A percentile compares a stretch with the other conserved stretches of the same genome.
Conservation (phyloP, 371 early-diverging fungal genomes). For the Saksenaea vasiformis region DNA sequence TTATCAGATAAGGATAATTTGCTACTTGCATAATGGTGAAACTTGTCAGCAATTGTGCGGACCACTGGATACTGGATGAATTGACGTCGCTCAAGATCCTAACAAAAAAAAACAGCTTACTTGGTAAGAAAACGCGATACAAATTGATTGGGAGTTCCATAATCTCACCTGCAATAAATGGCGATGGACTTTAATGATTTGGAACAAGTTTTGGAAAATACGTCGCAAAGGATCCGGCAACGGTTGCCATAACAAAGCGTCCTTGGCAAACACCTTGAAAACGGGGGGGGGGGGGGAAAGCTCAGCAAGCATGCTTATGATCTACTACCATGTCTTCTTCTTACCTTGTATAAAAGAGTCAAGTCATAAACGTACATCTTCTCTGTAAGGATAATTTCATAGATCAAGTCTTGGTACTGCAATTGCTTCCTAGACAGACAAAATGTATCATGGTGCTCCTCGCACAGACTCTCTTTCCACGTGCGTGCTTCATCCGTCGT, state of each 20-base stretch:
- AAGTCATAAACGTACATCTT: conserved; percentile 63
- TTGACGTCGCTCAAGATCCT: conserved; percentile 32
- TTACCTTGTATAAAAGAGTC: conserved; percentile 57
- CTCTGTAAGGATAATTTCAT: conserved; percentile 66
- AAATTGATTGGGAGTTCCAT: background rate
- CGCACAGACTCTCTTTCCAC: background rate
- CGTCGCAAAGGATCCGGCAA: conserved; percentile 50
- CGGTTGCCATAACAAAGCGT: conserved; percentile 37
- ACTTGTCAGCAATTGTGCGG: conserved; percentile 30
- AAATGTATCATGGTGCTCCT: background rate
- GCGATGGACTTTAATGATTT: conserved; percentile 52
- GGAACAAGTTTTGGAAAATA: conserved; percentile 59
- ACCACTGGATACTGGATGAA: conserved; percentile 25
- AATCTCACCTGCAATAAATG: conserved; percentile 25
- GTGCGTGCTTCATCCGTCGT: background rate
- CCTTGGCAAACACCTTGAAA: conserved; percentile 57
- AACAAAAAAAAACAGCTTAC: too few relatives aligned
- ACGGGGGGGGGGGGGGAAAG: too few relatives aligned
- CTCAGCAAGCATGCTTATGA: too few relatives aligned
- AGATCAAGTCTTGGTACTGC: conserved; percentile 65
- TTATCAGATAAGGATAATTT: too few relatives aligned
- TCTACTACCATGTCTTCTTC: too few relatives aligned
- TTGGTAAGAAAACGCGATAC: background rate
- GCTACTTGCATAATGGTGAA: conserved; percentile 29
- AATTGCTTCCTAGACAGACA: conserved; percentile 22